Percentiles rank a stretch among this genome's conserved stretches.
Conservation (phyloP, 73 alveolate genomes). For the Urostyla sp. region DNA sequence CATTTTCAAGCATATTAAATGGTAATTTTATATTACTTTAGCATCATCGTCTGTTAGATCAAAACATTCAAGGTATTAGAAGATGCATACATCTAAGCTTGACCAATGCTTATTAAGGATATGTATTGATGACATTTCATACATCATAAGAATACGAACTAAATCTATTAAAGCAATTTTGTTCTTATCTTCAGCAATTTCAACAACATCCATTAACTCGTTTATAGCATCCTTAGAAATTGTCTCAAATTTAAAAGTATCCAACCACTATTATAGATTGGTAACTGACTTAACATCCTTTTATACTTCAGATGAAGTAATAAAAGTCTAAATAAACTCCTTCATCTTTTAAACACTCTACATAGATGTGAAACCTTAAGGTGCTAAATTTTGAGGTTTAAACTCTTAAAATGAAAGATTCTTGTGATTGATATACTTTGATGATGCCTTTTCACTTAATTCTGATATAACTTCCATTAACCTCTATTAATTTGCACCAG, state of each 20-base stretch:
- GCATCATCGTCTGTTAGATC: constrained; percentile 43
- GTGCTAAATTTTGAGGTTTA: constrained; percentile 41
- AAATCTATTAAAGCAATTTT: constrained; percentile 55
- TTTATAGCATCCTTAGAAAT: constrained; percentile 50
- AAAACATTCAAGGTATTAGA: constrained; percentile 32
- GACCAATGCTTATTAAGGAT: constrained; percentile 56
- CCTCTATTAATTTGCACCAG: constrained; percentile 51
- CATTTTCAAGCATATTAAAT: constrained; percentile 55
- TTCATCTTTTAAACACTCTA: constrained; percentile 50
- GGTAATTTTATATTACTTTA: constrained; percentile 39
- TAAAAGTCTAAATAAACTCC: constrained; percentile 45
- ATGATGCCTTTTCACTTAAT: constrained; percentile 42
- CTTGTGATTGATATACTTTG: constrained; percentile 1
- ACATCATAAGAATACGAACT: constrained; percentile 26
- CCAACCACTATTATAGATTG: constrained; percentile 43
- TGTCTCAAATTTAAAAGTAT: constrained; percentile 2
- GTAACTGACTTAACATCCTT: constrained; percentile 33
- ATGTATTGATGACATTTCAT: constrained; percentile 34
- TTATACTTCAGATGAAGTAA: constrained; percentile 41
- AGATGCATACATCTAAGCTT: constrained; percentile 34
- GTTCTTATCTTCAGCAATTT: constrained; percentile 46
- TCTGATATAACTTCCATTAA: constrained; percentile 13
- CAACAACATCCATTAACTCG: constrained; percentile 31
- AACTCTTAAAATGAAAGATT: constrained; percentile 49
- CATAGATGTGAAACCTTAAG: constrained; percentile 42